Conservation (phyloP, 768 basidiomycete species). For the Glaciozyma martinii region DNA sequence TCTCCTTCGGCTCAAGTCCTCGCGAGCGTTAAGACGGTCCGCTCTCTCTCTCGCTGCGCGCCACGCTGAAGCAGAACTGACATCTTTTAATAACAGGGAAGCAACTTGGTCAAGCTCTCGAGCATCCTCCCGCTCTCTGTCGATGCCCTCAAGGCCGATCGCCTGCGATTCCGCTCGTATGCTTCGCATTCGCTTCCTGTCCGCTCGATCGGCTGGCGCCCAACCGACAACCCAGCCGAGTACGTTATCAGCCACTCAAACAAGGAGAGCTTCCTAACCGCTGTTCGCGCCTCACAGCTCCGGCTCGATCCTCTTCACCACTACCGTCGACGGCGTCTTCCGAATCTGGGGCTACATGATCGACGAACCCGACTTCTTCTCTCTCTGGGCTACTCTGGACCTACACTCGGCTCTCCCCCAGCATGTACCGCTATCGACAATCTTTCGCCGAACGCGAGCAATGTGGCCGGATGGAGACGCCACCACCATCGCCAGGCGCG, state of each 20-base stretch:
- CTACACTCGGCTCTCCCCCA: slow-evolving; percentile 3
- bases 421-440: slow-evolving; percentile 6
- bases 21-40: slow-evolving; percentile 1
- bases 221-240: slow-evolving; percentile 11
- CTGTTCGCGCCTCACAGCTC: neutral
- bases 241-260: neutral
- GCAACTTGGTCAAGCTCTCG: slow-evolving; percentile 3
- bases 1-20: slow-evolving; percentile 13
- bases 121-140: neutral
- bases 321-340: slow-evolving; percentile 20
- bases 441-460: slow-evolving; percentile 10
- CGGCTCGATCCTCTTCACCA: slow-evolving; percentile 27
- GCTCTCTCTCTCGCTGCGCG: neutral
- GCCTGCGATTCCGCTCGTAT: neutral
- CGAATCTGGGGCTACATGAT: slow-evolving; percentile 33
- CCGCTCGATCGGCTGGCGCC: slow-evolving; percentile 13
- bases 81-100: neutral
- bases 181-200: slow-evolving; percentile 7
- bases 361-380: slow-evolving; percentile 34
- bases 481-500: neutral
- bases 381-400: slow-evolving; percentile 23
- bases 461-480: neutral
- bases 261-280: neutral
- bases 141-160: neutral
- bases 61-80: neutral